Evolutionary conservation across 164 flowering plant genomes (phyloP), one percentile per base, ranked within the genome.

Genomic region (Houttuynia cordata): DNA sequence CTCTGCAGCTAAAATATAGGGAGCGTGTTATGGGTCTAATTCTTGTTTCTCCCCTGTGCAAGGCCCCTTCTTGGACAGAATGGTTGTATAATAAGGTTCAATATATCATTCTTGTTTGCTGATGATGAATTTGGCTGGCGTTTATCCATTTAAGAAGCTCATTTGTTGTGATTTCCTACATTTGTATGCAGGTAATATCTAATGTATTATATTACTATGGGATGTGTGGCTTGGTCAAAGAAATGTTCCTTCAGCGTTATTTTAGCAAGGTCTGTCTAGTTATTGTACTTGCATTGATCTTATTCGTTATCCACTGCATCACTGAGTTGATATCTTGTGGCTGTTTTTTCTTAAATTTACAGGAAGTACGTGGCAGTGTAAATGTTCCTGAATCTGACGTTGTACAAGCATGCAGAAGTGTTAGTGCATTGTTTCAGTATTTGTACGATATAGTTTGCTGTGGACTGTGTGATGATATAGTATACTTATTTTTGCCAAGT

Each of bases 201-300:
- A 88, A 91, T 74, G 76, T 88, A 61, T 79, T 91, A 2, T 88
- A 91, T 67, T 91, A 64, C 70, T 91, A 86, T 73, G 98, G 96
- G 54, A 91, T 85, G 84, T 88, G 92, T 74, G 80, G 83, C 39
- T 60, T 91, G 71, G 63, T 86, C 68, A 88, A 91, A 69, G 95
- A 88, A 62, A 67, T 69, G 56, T 69, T 91, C 70, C 87, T 88
- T 53, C 80, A 81, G 59, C 78, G 97, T 24, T 91, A 88, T 63
- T 91, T 88, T 76, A 85, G 97, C 77, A 83, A 84, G 92, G 96
- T 93, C 74, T 34, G 41, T 20, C 37, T 59, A 47, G 58, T 65
- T 7, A 7, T 55, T 63, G 53, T 14, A n/a, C 49, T 12, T 10
- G 17, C 24, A 9, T 24, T 50, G 49, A 1, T 10, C 49, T 42